Evolutionary conservation across 2,329 filamentous ascomycete species (phyloP).

Genomic region (Sarocladium strictum): DNA sequence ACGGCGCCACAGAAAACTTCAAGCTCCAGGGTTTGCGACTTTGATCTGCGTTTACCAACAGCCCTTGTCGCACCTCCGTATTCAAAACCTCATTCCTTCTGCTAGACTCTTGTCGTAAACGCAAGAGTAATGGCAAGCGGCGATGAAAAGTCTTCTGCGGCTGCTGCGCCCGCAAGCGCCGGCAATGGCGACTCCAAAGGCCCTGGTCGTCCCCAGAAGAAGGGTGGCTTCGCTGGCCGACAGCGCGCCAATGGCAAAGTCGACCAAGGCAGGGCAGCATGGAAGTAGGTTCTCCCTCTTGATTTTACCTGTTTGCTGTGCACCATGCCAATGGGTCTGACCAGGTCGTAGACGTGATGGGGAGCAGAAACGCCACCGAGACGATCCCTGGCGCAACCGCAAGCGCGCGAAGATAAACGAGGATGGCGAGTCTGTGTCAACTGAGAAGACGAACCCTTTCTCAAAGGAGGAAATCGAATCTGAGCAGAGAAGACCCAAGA

Average conservation of each 20-base stretch:
- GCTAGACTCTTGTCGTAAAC: background rate
- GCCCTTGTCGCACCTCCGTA: background rate
- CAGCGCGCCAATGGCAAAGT: conserved; percentile 11
- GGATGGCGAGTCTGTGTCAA: conserved; percentile 25
- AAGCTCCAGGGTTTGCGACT: background rate
- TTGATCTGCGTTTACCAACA: background rate
- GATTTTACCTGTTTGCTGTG: background rate
- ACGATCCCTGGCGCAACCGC: conserved; percentile 33
- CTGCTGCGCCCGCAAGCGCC: conserved; percentile 1
- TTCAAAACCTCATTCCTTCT: background rate
- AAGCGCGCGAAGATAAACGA: conserved; percentile 36
- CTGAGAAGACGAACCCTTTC: conserved; percentile 40
- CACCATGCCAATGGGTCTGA: conserved; percentile 20
- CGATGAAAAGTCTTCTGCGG: conserved; percentile 8
- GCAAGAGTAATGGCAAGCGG: conserved; percentile 10
- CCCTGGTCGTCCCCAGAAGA: background rate
- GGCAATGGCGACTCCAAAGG: background rate
- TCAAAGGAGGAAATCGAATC: conserved; percentile 77
- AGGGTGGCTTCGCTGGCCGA: background rate
- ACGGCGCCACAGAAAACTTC: conserved; percentile 3
- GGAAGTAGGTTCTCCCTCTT: background rate
- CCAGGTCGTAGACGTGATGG: conserved; percentile 28
- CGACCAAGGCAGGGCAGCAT: conserved; percentile 3
- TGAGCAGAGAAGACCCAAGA: conserved; percentile 84
- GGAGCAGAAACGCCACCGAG: conserved; percentile 33